Evolutionary conservation across 768 basidiomycete species (phyloP).

Genomic region (Suillus sp.): DNA sequence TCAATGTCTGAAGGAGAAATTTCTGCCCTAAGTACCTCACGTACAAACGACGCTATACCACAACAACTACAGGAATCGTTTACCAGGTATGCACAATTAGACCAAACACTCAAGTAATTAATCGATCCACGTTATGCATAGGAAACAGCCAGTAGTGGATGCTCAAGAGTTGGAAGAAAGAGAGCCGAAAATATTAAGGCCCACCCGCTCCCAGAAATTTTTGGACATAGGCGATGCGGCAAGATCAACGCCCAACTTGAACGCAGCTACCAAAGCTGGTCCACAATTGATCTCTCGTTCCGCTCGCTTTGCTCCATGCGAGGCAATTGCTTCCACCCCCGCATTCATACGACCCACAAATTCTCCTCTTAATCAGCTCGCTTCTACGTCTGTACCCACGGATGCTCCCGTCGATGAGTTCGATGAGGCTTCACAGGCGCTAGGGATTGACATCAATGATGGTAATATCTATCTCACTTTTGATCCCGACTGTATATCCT

Average conservation of each 20-base stretch:
- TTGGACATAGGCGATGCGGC: constrained; percentile 24
- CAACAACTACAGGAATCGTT: constrained; percentile 22
- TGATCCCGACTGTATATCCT: constrained; percentile 25
- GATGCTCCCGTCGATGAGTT: not conserved
- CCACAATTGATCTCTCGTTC: not conserved
- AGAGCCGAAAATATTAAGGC: constrained; percentile 5
- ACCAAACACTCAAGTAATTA: not conserved
- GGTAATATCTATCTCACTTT: constrained; percentile 33
- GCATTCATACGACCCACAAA: too few species aligned
- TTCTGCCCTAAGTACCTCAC: not conserved
- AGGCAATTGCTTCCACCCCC: not conserved
- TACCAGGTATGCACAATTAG: constrained; percentile 21
- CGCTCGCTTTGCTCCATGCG: not conserved
- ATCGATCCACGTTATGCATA: constrained; percentile 13
- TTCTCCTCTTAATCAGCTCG: too few species aligned
- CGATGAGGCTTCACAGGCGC: constrained; percentile 12
- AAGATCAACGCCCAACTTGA: constrained; percentile 29
- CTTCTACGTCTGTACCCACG: not conserved
- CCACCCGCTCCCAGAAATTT: constrained; percentile 17
- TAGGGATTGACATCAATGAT: constrained; percentile 15
- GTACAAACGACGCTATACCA: constrained; percentile 6
- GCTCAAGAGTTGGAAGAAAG: constrained; percentile 15
- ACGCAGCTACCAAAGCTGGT: constrained; percentile 7
- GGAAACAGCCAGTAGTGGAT: constrained; percentile 14
- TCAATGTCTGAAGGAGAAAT: constrained; percentile 15